Evolutionary conservation across 257 asterid genomes (phyloP).

Genomic region (Apocynum venetum): DNA sequence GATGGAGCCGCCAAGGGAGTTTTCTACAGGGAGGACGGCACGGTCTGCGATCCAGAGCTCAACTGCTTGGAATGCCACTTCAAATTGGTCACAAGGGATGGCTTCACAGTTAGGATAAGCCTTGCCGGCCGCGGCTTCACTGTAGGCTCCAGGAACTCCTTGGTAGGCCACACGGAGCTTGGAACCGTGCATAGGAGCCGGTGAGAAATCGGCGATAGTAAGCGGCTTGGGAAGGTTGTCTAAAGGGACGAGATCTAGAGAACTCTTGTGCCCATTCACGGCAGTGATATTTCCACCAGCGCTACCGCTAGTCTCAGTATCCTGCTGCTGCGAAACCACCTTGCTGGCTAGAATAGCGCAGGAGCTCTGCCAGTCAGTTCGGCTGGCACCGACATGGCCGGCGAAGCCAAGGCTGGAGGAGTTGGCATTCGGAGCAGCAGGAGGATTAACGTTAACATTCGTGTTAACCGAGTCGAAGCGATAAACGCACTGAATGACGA

Average conservation of each 20-base stretch:
- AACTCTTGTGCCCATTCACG: constrained; percentile 59
- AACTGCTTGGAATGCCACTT: constrained; percentile 83
- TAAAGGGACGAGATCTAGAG: constrained; percentile 59
- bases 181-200: constrained; percentile 89
- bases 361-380: constrained; percentile 94
- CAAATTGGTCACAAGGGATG: constrained; percentile 89
- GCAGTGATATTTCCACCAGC: constrained; percentile 51
- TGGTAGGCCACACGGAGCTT: constrained; percentile 80
- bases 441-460: constrained; percentile 12
- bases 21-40: constrained; percentile 86
- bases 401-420: constrained; percentile 14
- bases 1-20: constrained; percentile 87
- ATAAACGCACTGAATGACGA: constrained; percentile 27
- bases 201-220: constrained; percentile 64
- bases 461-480: constrained; percentile 40
- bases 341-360: constrained; percentile 88
- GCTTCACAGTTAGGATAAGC: constrained; percentile 84
- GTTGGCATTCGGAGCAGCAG: constrained; percentile 7
- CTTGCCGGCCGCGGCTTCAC: constrained; percentile 87
- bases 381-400: constrained; percentile 43
- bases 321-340: constrained; percentile 75
- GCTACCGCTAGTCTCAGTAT: constrained; percentile 44
- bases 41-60: constrained; percentile 91
- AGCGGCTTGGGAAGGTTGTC: constrained; percentile 53
- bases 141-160: constrained; percentile 88